These are phyloP conservation scores for Fusarium sp. DNA, from an alignment of 2,329 filamentous ascomycete species.

Conservation along the genomic window DNA sequence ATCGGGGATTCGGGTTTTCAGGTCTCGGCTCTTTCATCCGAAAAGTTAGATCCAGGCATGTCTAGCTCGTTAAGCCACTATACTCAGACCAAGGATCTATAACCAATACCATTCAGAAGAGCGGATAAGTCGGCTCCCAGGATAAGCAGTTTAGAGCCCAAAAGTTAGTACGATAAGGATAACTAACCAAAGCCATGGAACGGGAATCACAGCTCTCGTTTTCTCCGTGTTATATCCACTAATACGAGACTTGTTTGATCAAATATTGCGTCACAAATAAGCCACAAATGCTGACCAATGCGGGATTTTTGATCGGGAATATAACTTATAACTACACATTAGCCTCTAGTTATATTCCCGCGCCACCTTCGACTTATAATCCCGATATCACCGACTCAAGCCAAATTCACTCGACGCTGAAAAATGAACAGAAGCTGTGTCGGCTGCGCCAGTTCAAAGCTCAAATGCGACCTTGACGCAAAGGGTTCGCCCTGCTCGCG, in stretches of 20 bases:
- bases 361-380: neutral
- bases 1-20: neutral
- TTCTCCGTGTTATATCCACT: neutral
- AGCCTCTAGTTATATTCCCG: neutral
- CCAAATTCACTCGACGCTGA: neutral
- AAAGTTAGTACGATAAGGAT: neutral
- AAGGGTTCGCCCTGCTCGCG: neutral
- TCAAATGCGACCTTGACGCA: neutral
- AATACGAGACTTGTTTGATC: neutral
- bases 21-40: neutral
- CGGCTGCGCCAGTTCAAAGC: neutral
- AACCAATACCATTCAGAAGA: neutral
- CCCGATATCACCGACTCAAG: neutral
- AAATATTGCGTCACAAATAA: neutral
- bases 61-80: neutral
- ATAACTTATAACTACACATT: neutral
- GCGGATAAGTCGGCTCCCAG: neutral
- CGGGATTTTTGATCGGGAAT: neutral
- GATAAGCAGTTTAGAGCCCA: neutral
- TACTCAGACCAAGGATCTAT: neutral
- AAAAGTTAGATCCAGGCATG: neutral
- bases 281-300: neutral
- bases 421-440: neutral
- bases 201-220: neutral
- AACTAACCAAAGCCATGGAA: neutral